phyloP scores from a whole-genome alignment of 129 eudicot genomes.

The Flaveria sonorensis region DNA sequence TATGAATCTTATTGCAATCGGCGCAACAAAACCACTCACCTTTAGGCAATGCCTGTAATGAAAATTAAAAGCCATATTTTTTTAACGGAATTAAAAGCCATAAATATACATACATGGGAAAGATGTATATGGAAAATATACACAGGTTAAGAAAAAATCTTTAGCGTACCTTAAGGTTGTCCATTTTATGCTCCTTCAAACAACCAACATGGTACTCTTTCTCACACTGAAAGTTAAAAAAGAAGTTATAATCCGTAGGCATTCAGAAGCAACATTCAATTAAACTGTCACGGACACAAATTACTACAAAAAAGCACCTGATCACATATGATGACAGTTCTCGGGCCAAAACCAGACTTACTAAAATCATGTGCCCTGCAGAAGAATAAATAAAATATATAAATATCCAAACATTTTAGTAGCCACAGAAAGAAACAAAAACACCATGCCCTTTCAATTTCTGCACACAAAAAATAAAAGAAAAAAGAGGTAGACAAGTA shows the following conservation, averaged over 20 bases:
- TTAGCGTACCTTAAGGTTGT: slow-evolving; percentile 52
- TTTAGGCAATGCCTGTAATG: slow-evolving; percentile 68
- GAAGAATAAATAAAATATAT: slow-evolving; percentile 11
- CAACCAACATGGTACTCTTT: slow-evolving; percentile 93
- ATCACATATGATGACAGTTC: slow-evolving; percentile 83
- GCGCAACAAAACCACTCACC: slow-evolving; percentile 78
- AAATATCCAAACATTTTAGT: background rate
- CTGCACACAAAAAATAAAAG: background rate
- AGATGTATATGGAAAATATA: background rate
- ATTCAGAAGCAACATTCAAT: background rate
- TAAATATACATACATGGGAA: background rate
- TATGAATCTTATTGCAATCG: slow-evolving; percentile 53
- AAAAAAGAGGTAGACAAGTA: slow-evolving; percentile 12
- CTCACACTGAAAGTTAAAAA: slow-evolving; percentile 62
- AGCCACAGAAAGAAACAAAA: background rate
- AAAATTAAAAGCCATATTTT: background rate
- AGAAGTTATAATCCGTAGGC: slow-evolving; percentile 8
- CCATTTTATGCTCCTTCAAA: slow-evolving; percentile 64
- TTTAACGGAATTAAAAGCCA: background rate
- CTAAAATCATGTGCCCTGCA: slow-evolving; percentile 74
- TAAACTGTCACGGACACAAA: background rate
- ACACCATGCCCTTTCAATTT: background rate
- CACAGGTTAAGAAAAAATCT: background rate
- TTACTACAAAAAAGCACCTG: slow-evolving; percentile 52
- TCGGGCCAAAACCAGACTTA: slow-evolving; percentile 61